Conservation (phyloP, 345 rosid genomes). For the Moricandia moricandioides region DNA sequence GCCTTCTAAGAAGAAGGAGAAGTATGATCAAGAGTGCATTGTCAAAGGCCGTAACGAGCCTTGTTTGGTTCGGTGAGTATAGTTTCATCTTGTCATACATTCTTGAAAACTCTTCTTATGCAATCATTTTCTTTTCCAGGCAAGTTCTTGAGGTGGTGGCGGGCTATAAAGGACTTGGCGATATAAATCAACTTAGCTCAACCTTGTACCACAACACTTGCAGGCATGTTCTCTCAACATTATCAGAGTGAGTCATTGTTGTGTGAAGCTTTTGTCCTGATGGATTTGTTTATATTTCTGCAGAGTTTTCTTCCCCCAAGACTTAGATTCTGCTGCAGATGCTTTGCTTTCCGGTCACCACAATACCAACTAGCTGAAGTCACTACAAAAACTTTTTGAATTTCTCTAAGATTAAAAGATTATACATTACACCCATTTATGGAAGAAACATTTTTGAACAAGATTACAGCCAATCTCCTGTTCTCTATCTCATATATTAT, state of each 20-base stretch:
- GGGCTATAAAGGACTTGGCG: slow-evolving; percentile 74
- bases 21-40: slow-evolving; percentile 64
- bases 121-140: slow-evolving; percentile 37
- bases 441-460: slow-evolving; percentile 16
- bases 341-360: slow-evolving; percentile 56
- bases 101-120: not conserved
- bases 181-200: slow-evolving; percentile 56
- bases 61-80: slow-evolving; percentile 76
- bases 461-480: not conserved
- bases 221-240: slow-evolving; percentile 48
- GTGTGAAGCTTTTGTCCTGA: not conserved
- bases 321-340: slow-evolving; percentile 72
- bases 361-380: slow-evolving; percentile 25
- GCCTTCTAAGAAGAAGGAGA: slow-evolving; percentile 96
- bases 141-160: slow-evolving; percentile 96
- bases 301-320: slow-evolving; percentile 96
- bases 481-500: slow-evolving; percentile 21
- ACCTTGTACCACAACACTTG: slow-evolving; percentile 86
- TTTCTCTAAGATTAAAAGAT: slow-evolving; percentile 7
- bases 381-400: slow-evolving; percentile 1
- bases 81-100: not conserved
- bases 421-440: slow-evolving; percentile 13
- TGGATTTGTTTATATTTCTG: slow-evolving; percentile 11
- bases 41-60: slow-evolving; percentile 97
- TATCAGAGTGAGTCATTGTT: not conserved